Base-by-base conservation (phyloP, 164 flowering plant species). In the Chimonanthus praecox region DNA sequence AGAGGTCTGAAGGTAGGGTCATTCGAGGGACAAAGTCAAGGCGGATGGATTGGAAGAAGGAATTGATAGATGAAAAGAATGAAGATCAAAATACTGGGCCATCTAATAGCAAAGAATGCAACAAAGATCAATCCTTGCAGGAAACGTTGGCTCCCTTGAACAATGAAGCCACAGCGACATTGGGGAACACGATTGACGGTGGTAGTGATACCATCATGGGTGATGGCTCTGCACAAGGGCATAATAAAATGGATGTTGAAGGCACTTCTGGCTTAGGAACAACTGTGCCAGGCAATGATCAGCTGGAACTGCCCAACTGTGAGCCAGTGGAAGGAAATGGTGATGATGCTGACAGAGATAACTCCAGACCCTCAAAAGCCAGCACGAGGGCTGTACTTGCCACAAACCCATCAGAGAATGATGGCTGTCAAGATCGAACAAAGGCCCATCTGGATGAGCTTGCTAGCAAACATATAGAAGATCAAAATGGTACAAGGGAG, bases 31-130 rank as follows among this genome's bases (percentile, higher is more conserved):
- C 58, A 8, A 76, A 82, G 83, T 79, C 80, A 16, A 83, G 82
- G 73, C 82, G 83, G 72, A 70, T 76, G 3, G 83, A 77, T 63
- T 76, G 77, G 71, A 76, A 71, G 69, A 82, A 80, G 51, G 82
- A 77, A 44, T 71, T 72, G 6, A 76, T 47, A 20, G 72, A 70
- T 58, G 33, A 58, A 18, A 51, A 45, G 51, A 78, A 64, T 72
- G 75, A 50, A 46, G 74, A 83, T 73, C 71, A 75, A 74, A 79
- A 60, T 58, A 73, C 60, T 70, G 79, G 51, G 45, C 74, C 54
- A 44, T 66, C 49, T 16, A 61, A 21, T 62, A 74, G 47, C 49
- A 68, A 64, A 11, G 74, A 50, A 64, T n/a, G 47, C 6, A 48
- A 21, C 58, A 33, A 16, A 18, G 68, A 72, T 68, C 44, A 68